Conservation (phyloP, 306 rosid genomes). For the Corylus avellana region DNA sequence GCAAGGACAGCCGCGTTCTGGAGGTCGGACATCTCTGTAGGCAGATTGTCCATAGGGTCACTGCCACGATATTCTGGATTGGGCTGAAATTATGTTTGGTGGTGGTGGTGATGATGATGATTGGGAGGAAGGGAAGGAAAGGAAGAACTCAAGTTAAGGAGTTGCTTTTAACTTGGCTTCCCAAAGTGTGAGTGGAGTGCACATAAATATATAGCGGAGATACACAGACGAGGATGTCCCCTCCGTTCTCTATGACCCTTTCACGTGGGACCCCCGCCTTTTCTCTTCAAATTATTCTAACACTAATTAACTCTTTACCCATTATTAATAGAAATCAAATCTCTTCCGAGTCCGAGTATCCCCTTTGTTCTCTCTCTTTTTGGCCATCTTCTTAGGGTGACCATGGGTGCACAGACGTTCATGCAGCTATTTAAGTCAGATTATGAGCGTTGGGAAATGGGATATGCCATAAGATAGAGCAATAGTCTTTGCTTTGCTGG, state of each 20-base stretch:
- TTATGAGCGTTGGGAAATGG: not conserved
- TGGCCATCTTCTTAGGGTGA: slow-evolving; percentile 11
- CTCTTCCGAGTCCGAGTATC: not conserved
- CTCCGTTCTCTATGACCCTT: slow-evolving; percentile 33
- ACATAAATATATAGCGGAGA: slow-evolving; percentile 47
- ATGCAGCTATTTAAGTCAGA: slow-evolving; percentile 11
- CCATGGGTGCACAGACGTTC: slow-evolving; percentile 13
- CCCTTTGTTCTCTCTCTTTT: not conserved
- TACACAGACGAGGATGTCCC: slow-evolving; percentile 31
- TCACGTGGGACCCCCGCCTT: slow-evolving; percentile 49
- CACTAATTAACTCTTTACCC: slow-evolving; percentile 27
- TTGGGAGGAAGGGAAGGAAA: slow-evolving; percentile 14
- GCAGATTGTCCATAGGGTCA: slow-evolving; percentile 24
- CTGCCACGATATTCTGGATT: too few species aligned
- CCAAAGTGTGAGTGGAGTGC: slow-evolving; percentile 34
- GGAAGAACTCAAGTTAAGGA: slow-evolving; percentile 38
- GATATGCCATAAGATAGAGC: not conserved
- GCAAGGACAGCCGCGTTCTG: slow-evolving; percentile 49
- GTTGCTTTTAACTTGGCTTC: slow-evolving; percentile 49
- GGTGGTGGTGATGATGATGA: slow-evolving; percentile 15
- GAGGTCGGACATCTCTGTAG: slow-evolving; percentile 51
- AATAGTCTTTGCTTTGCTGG: too few species aligned
- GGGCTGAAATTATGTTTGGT: too few species aligned
- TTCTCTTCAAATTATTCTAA: slow-evolving; percentile 51
- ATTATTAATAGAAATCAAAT: slow-evolving; percentile 1